Base-by-base conservation (phyloP, 257 asterid genomes). In the Solanum raphanifolium region DNA sequence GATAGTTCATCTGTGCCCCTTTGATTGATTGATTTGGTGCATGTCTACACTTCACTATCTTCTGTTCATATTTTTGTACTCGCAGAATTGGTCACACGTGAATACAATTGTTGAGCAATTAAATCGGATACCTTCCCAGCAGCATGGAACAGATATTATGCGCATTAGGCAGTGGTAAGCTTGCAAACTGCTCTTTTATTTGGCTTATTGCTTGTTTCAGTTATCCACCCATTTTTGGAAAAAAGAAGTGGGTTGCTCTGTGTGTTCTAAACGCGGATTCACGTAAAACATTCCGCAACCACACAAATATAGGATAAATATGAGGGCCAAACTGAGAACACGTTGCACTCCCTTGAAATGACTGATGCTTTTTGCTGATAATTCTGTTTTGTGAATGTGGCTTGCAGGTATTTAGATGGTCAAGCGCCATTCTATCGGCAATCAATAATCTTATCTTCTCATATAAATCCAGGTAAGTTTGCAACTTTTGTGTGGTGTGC, bases 51-150 rank as follows among this genome's bases (percentile, higher is more conserved):
- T 20, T 66, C 83, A 43, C 58, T 68, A n/a, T 71, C 18, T 88
- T 65, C 36, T 86, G 39, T 83, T 90, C 76, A 88, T 81, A 82
- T 52, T 86, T 48, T 88, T 5, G 75, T 46, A 27, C 88, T 86
- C 83, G 86, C 95, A 97, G 99, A 97, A 97, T 90, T 97, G 98
- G 98, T 91, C 96, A 82, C 99, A 97, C 88, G 98, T 97, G 87
- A 92, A 91, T 85, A 93, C 95, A 23, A 95, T 95, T 83, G 91
- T 94, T 48, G 93, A 95, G 86, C 95, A 95, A 23, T 88, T 95
- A 93, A 97, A 97, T 86, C 93, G 73, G 90, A 87, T 93, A 68
- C 98, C 98, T n/a, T 90, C 94, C 65, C 93, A 95, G 94, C 98
- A 94, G 91, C 98, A 93, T 86, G 96, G 97, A 87, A 91, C 98